Evolutionary conservation across 2,329 filamentous ascomycete genomes (phyloP), one percentile per base, ranked within the genome.

Genomic region (Dactylonectria estremocensis): DNA sequence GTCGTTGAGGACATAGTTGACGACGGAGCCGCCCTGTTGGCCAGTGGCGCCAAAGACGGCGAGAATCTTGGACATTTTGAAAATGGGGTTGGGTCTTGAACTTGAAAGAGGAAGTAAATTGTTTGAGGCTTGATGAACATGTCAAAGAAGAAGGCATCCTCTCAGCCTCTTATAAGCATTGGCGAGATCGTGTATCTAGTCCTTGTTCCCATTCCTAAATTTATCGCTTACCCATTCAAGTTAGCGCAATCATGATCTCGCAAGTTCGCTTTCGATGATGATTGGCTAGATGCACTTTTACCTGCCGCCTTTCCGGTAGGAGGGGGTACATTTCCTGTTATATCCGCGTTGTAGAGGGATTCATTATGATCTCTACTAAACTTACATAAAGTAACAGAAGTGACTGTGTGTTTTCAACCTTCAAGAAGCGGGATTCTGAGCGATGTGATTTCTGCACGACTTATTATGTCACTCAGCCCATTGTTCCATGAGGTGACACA

Each of bases 1-100:
- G 69, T 87, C 82, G 40, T 79, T 79, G 10, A 87, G 80, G 11
- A 89, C 78, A 28, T 79, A 75, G 54, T 82, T 75, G 61, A 88
- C 78, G 9, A 88, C 79, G 9, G 84, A 85, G 11, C 84, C 78
- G 18, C 87, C 86, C 74, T 88, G 87, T 40, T 85, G 81, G 66
- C 86, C 86, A 0, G 86, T 88, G 22, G 85, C 86, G 9, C 86
- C 86, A 57, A 88, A 86, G 24, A 88, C 80, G 28, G 79, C 81
- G 37, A 86, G 76, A 35, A 81, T 69, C 45, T 82, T 80, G 46
- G 72, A 64, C 77, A 80, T 80, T 18, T 28, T 66, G 20, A 11
- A 40, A n/a, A 7, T 43, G 16, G 40, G 16, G 6, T 43, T 43
- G 40, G 40, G 40, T 28, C 7, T 28, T 28, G 24, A 28, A 5